Percentiles rank a stretch among this genome's conserved stretches.
Conservation (phyloP, 2,329 filamentous ascomycete genomes). For the Cladosporium sp. region DNA sequence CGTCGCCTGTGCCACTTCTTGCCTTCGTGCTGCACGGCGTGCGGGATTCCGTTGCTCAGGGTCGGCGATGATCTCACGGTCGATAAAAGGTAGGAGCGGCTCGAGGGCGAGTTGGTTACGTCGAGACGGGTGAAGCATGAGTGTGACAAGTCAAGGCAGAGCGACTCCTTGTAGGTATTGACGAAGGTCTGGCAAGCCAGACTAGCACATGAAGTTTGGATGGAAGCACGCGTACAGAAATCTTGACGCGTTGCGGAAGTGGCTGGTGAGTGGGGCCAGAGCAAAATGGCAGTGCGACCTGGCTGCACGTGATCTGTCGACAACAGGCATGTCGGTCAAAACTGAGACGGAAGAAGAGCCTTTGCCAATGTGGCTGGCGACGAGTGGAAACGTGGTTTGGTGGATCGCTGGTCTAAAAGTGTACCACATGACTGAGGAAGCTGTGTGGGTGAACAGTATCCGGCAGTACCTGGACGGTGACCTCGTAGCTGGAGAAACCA, state of each 20-base stretch:
- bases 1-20: neutral
- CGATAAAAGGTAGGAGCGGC: neutral
- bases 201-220: neutral
- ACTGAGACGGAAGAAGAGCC: neutral
- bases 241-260: neutral
- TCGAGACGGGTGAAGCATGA: neutral
- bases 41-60: neutral
- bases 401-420: neutral
- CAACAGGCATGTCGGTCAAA: too few species aligned
- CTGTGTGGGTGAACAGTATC: neutral
- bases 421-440: neutral
- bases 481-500: neutral
- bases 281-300: neutral
- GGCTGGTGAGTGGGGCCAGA: neutral
- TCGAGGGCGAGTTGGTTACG: neutral
- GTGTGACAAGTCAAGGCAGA: neutral
- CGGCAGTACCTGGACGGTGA: neutral
- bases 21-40: neutral
- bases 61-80: constrained; percentile 1
- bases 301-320: neutral
- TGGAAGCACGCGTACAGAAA: neutral
- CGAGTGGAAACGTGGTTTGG: neutral
- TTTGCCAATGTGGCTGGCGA: neutral
- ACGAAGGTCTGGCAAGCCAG: neutral
- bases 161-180: neutral